phyloP scores from a whole-genome alignment of 495 filamentous ascomycete species.

The Aspergillus kassunensis region DNA sequence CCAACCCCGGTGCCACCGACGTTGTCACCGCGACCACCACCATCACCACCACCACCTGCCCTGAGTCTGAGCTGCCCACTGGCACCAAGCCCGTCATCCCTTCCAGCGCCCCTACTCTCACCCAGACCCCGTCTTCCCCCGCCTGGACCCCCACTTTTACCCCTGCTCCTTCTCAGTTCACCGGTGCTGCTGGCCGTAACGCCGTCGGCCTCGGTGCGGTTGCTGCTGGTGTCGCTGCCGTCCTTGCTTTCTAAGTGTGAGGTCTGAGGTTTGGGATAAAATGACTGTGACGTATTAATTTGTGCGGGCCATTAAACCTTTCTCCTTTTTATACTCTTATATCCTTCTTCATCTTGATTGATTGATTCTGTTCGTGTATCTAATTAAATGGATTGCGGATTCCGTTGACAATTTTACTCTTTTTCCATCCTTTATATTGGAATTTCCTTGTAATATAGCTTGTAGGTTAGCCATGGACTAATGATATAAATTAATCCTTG shows the following conservation, averaged over 20 bases:
- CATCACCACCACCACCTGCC: constrained; percentile 12
- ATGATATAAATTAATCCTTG: too few species aligned
- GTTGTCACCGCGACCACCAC: constrained; percentile 19
- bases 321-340: neutral
- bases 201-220: constrained; percentile 44
- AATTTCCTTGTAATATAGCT: too few species aligned
- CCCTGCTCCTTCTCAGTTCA: constrained; percentile 31
- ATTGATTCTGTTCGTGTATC: constrained; percentile 9
- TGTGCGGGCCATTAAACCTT: neutral
- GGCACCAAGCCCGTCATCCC: constrained; percentile 18
- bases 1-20: neutral
- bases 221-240: constrained; percentile 38
- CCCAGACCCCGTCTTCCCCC: constrained; percentile 20
- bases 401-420: neutral
- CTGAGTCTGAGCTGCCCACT: constrained; percentile 21
- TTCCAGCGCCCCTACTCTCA: constrained; percentile 17
- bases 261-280: neutral
- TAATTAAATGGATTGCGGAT: constrained; percentile 8
- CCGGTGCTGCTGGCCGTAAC: constrained; percentile 46
- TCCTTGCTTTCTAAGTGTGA: constrained; percentile 34
- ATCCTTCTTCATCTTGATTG: neutral
- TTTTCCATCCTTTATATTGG: neutral
- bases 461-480: too few species aligned
- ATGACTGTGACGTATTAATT: constrained; percentile 2
- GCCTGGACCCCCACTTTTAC: constrained; percentile 20